phyloP scores from a whole-genome alignment of 2,329 filamentous ascomycete genomes.

The Nigrospora oryzae region DNA sequence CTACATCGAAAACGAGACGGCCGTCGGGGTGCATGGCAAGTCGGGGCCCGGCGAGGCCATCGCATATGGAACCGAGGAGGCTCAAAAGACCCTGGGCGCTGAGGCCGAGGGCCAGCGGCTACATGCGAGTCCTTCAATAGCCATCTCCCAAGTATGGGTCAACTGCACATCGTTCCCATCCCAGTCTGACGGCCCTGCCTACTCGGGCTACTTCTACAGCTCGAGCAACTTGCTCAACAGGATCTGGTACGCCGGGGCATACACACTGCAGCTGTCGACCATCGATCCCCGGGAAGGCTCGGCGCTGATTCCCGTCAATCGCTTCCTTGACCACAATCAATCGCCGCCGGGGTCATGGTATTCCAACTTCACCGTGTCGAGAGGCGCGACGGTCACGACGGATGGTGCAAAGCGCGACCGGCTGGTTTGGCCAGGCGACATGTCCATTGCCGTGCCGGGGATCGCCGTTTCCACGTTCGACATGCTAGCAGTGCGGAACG shows the following conservation, averaged over 20 bases:
- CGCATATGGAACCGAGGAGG: neutral
- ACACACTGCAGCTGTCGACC: conserved; percentile 27
- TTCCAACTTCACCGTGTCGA: conserved; percentile 23
- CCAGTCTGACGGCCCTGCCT: conserved; percentile 38
- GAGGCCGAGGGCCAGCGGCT: conserved; percentile 4
- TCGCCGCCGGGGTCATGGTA: conserved; percentile 16
- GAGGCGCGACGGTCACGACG: conserved; percentile 19
- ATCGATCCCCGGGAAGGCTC: conserved; percentile 15
- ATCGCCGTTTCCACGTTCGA: conserved; percentile 47
- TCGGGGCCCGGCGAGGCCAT: conserved; percentile 10
- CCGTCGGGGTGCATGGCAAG: conserved; percentile 9
- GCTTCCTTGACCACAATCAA: conserved; percentile 5
- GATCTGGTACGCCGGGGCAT: conserved; percentile 43
- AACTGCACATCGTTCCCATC: conserved; percentile 30
- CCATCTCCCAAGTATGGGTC: conserved; percentile 25
- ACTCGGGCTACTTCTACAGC: conserved; percentile 45
- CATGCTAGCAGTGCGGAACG: conserved; percentile 38
- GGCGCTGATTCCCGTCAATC: conserved; percentile 8
- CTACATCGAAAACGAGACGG: conserved; percentile 16
- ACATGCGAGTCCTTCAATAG: conserved; percentile 17
- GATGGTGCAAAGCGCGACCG: conserved; percentile 54
- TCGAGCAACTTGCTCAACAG: conserved; percentile 41
- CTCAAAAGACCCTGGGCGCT: conserved; percentile 9
- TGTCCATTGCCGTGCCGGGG: conserved; percentile 45
- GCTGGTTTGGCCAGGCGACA: conserved; percentile 54